Evolutionary conservation across 371 early-diverging fungal species (phyloP).

Genomic region (Coemansia sp.): DNA sequence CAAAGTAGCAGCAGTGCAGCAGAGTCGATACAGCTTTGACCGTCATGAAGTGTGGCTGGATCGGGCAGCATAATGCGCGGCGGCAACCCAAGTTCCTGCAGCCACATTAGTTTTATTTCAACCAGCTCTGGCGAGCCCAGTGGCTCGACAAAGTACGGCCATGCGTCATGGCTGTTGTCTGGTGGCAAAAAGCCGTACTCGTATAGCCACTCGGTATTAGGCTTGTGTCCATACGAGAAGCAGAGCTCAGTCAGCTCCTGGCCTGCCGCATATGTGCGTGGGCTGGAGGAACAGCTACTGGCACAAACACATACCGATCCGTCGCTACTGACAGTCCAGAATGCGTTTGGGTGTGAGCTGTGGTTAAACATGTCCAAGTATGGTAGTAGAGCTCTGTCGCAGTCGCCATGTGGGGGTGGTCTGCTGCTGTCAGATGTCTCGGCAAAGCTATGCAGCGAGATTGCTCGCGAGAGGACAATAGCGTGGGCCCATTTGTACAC

Average conservation of each 20-base stretch:
- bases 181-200: slow-evolving; percentile 36
- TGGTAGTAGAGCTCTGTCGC: slow-evolving; percentile 23
- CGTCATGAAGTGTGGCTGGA: neutral
- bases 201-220: slow-evolving; percentile 40
- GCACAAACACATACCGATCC: slow-evolving; percentile 11
- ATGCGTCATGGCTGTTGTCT: slow-evolving; percentile 15
- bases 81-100: slow-evolving; percentile 21
- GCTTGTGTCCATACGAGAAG: slow-evolving; percentile 30
- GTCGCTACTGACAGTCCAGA: slow-evolving; percentile 16
- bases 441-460: slow-evolving; percentile 24
- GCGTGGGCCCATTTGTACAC: slow-evolving; percentile 28
- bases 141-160: slow-evolving; percentile 22
- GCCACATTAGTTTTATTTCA: slow-evolving; percentile 25
- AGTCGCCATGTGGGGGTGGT: neutral
- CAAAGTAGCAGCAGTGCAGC: slow-evolving; percentile 16
- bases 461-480: slow-evolving; percentile 27
- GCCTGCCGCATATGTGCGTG: neutral
- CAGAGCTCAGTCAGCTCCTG: slow-evolving; percentile 11
- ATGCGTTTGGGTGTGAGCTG: slow-evolving; percentile 9
- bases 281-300: too few relatives aligned
- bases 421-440: neutral
- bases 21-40: neutral
- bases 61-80: slow-evolving; percentile 18
- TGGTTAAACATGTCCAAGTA: slow-evolving; percentile 38
- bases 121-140: slow-evolving; percentile 18